phyloP scores from a whole-genome alignment of 2,329 filamentous ascomycete species.

The Dactylellina drechsleri region DNA sequence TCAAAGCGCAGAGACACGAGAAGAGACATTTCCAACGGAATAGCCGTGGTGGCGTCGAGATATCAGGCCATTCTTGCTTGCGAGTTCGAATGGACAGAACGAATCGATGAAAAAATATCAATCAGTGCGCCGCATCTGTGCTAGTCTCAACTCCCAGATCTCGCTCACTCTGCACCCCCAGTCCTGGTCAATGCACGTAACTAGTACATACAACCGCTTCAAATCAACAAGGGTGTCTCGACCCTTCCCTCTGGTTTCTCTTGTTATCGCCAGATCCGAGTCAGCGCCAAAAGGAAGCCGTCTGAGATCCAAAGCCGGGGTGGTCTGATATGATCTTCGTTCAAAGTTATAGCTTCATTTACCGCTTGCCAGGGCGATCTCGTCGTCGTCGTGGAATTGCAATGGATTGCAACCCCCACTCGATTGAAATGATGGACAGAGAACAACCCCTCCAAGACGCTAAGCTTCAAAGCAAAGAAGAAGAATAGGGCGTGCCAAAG shows the following conservation, averaged over 20 bases:
- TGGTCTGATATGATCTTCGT: not conserved
- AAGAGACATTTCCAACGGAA: slow-evolving; percentile 6
- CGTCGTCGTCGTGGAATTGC: too few relatives aligned
- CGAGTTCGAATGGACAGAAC: too few relatives aligned
- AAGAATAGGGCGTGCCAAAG: not conserved
- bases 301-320: not conserved
- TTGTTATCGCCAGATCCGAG: slow-evolving; percentile 16
- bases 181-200: slow-evolving; percentile 14
- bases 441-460: too few relatives aligned
- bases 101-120: slow-evolving; percentile 1
- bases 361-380: not conserved
- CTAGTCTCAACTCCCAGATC: slow-evolving; percentile 26
- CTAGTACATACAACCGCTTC: slow-evolving; percentile 15
- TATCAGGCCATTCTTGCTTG: slow-evolving; percentile 39
- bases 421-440: not conserved
- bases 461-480: too few relatives aligned
- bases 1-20: slow-evolving; percentile 46
- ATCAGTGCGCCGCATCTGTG: slow-evolving; percentile 21
- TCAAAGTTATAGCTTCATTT: not conserved
- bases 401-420: slow-evolving; percentile 4
- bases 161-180: slow-evolving; percentile 15
- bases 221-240: not conserved
- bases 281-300: not conserved
- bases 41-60: slow-evolving; percentile 6
- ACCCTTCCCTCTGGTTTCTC: not conserved